Conservation (phyloP, 495 filamentous ascomycete species). For the Penicillium mononematosum region DNA sequence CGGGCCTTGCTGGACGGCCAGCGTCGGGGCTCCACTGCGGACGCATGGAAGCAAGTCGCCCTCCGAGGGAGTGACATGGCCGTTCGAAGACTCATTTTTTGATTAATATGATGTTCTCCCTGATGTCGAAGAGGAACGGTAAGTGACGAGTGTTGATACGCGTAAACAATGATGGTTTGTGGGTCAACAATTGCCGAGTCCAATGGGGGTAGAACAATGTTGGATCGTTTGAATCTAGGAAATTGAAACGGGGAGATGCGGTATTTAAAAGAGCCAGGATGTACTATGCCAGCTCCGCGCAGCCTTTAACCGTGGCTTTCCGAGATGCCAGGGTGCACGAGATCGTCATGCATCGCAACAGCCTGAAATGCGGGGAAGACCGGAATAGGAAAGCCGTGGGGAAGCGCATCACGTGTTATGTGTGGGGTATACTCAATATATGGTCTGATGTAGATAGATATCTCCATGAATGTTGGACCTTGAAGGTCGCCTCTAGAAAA, state of each 20-base stretch:
- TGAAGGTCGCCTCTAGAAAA: background rate
- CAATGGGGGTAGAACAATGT: background rate
- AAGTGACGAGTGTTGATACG: background rate
- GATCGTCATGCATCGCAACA: background rate
- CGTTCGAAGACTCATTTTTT: slow-evolving; percentile 24
- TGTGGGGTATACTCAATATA: slow-evolving; percentile 4
- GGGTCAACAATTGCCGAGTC: slow-evolving; percentile 5
- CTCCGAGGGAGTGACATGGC: slow-evolving; percentile 21
- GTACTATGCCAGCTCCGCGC: slow-evolving; percentile 12
- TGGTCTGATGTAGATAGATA: background rate
- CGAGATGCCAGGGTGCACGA: slow-evolving; percentile 8
- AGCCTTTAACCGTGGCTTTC: slow-evolving; percentile 24
- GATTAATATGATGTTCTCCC: background rate
- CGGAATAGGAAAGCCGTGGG: slow-evolving; percentile 11
- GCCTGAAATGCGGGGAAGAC: slow-evolving; percentile 11
- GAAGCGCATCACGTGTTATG: slow-evolving; percentile 13
- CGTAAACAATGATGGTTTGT: background rate
- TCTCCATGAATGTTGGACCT: background rate
- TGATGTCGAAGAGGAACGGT: background rate
- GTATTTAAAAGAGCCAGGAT: slow-evolving; percentile 6
- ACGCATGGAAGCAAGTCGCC: slow-evolving; percentile 18
- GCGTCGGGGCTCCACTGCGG: slow-evolving; percentile 16
- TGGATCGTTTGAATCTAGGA: background rate
- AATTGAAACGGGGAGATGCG: background rate
- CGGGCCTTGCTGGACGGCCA: slow-evolving; percentile 29